A percentile compares a stretch with the other conserved stretches of the same genome.
These are phyloP conservation scores for Termitomyces sp. DNA, from an alignment of 768 basidiomycete species.

Conservation along the genomic window DNA sequence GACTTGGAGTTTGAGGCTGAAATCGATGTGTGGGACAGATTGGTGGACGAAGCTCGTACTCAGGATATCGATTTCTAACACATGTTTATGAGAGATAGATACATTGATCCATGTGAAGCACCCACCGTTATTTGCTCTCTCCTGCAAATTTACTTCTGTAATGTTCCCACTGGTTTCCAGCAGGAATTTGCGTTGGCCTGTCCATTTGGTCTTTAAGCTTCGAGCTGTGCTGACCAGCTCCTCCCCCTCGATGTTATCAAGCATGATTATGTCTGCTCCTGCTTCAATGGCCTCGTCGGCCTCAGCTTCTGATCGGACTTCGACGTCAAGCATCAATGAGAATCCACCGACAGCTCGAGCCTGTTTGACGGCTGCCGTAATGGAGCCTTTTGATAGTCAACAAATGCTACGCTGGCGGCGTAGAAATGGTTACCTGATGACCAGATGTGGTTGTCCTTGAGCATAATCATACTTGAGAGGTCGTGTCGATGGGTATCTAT, in stretches of 20 bases:
- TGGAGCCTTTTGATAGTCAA: slow-evolving; percentile 56
- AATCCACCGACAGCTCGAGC: slow-evolving; percentile 92
- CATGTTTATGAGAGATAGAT: background rate
- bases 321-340: slow-evolving; percentile 87
- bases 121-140: slow-evolving; percentile 76
- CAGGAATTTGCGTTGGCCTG: slow-evolving; percentile 73
- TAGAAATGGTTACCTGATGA: slow-evolving; percentile 58
- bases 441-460: slow-evolving; percentile 99
- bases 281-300: slow-evolving; percentile 97
- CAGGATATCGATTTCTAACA: slow-evolving; percentile 85
- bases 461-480: slow-evolving; percentile 99
- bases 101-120: slow-evolving; percentile 15
- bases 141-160: slow-evolving; percentile 79
- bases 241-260: slow-evolving; percentile 86
- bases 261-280: slow-evolving; percentile 93
- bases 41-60: slow-evolving; percentile 90
- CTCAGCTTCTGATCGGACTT: slow-evolving; percentile 83
- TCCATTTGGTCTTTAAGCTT: slow-evolving; percentile 74
- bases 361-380: slow-evolving; percentile 78
- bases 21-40: slow-evolving; percentile 91
- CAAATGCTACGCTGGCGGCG: background rate
- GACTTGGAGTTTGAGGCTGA: slow-evolving; percentile 91
- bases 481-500: slow-evolving; percentile 95
- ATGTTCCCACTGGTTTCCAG: slow-evolving; percentile 96
- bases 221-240: slow-evolving; percentile 64